Base-by-base conservation (phyloP, 495 filamentous ascomycete genomes). In the Aspergillus sparsus region DNA sequence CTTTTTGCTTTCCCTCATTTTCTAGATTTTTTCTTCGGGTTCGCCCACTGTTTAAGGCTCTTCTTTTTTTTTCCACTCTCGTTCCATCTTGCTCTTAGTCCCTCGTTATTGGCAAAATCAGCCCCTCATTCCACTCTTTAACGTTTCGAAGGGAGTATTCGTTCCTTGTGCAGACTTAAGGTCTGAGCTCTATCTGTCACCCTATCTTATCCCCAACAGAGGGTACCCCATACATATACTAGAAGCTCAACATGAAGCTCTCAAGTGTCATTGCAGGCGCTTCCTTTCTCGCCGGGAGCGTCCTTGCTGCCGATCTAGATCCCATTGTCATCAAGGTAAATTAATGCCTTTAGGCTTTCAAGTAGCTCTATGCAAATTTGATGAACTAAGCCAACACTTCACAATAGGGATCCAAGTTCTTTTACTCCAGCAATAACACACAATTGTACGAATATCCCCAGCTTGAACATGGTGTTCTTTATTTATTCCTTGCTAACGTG, bases 351-450 rank as follows among this genome's bases (percentile, higher is more conserved):
- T 6, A 11, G 31, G 56, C 41, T 12, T 11, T 12, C 32, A 7
- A 9, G 34, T 72, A 62, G 55, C 15, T 37, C 33, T 32, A 47
- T n/a, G n/a, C 3, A 33, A 31, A 35, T 5, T 12, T 5, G 36
- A 35, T 52, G 6, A 31, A 32, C 7, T 35, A 18, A 27, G 34
- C 21, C 32, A 57, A 2, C 31, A 15, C 7, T 32, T 37, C n/a
- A 15, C 13, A 18, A 34, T 36, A 87, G 85, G 86, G 86, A 21
- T 84, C 82, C 49, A 87, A 91, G 65, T 91, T 91, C 78, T 97
- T 97, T 71, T 87, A 85, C 70, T 80, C 83, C 59, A 81, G 77
- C 62, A 87, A 86, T 70, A 83, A 83, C 63, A 85, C 81, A 6
- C 86, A 97, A 78, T 98, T 98, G 82, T 87, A 74, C 68, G 84